Conservation (phyloP, 345 rosid species). For the Syzygium grande region DNA sequence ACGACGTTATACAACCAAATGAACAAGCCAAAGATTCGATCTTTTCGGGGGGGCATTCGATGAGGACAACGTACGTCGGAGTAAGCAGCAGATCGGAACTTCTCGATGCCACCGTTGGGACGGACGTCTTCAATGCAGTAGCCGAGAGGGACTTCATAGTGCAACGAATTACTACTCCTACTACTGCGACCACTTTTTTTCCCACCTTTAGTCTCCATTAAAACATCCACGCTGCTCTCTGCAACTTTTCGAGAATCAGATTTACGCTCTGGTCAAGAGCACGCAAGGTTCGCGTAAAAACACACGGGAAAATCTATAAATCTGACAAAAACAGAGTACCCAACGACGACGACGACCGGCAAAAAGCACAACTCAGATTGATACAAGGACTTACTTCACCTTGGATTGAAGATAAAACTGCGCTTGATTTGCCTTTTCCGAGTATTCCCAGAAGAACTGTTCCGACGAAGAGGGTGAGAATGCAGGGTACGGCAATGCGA, state of each 20-base stretch:
- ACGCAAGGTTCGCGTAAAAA: neutral
- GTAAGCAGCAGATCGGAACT: conserved; percentile 84
- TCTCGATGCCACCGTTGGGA: conserved; percentile 77
- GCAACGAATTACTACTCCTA: conserved; percentile 12
- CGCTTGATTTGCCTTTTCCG: neutral
- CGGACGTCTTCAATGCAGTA: conserved; percentile 92
- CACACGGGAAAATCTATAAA: neutral
- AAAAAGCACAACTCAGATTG: neutral
- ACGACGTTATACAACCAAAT: neutral
- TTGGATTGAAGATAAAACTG: neutral
- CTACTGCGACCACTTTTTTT: conserved; percentile 35
- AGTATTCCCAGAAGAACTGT: neutral
- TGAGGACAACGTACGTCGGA: conserved; percentile 37
- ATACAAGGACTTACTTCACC: neutral
- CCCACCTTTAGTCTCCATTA: conserved; percentile 72
- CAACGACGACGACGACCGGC: neutral
- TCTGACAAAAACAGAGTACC: neutral
- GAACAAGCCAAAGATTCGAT: neutral
- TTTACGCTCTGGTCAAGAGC: neutral
- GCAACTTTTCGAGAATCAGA: neutral
- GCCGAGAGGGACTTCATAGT: conserved; percentile 74
- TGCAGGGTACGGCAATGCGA: neutral
- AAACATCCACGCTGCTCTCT: conserved; percentile 54
- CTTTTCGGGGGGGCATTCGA: neutral
- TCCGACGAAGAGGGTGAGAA: neutral